A percentile compares a stretch with the other conserved stretches of the same genome.
phyloP scores from a whole-genome alignment of 805 yeast species.

The Kuraishia capsulata region DNA sequence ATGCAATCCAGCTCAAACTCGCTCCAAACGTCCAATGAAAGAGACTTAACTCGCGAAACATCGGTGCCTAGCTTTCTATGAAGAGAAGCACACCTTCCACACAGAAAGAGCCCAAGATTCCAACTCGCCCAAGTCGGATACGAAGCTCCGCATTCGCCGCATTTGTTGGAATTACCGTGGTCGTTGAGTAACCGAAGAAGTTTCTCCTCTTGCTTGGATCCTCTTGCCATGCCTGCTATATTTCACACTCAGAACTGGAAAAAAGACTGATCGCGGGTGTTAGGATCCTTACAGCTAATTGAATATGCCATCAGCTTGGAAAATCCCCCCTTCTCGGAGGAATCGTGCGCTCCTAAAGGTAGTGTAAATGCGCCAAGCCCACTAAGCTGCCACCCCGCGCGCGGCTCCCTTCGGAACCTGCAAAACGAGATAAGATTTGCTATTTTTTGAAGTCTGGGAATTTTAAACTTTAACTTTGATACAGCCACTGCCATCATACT shows the following conservation, averaged over 20 bases:
- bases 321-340: too few species aligned
- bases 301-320: too few species aligned
- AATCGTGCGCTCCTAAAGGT: not conserved
- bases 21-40: slow-evolving; percentile 67
- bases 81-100: slow-evolving; percentile 79
- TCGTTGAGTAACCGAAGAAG: slow-evolving; percentile 52
- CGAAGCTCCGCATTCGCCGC: slow-evolving; percentile 69
- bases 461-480: too few species aligned
- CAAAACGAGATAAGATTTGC: too few species aligned
- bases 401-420: too few species aligned
- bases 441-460: too few species aligned
- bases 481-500: too few species aligned
- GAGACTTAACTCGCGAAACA: slow-evolving; percentile 58
- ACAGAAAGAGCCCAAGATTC: slow-evolving; percentile 59
- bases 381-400: too few species aligned
- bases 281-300: too few species aligned
- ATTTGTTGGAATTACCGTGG: slow-evolving; percentile 52
- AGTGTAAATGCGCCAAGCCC: too few species aligned
- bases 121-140: slow-evolving; percentile 52
- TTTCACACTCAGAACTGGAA: too few species aligned
- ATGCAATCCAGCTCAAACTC: slow-evolving; percentile 39
- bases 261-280: too few species aligned
- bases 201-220: slow-evolving; percentile 16
- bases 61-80: slow-evolving; percentile 61
- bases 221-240: not conserved